A percentile compares a stretch with the other conserved stretches of the same genome.
Conservation (phyloP, 2,329 filamentous ascomycete species). For the Coniochaeta prunicola region DNA sequence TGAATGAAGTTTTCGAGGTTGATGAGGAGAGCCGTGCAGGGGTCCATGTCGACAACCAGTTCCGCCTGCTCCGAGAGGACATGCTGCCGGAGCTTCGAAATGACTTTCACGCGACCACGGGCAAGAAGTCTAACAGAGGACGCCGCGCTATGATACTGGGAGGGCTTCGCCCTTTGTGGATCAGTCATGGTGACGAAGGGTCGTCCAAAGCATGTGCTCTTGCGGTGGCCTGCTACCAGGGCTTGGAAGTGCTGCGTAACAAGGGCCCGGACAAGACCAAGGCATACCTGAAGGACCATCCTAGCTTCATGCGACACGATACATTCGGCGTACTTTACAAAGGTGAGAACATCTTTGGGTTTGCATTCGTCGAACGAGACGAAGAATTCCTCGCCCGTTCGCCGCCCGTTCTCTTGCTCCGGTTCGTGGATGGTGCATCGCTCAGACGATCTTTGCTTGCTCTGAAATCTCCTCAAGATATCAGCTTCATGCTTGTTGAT, state of each 20-base stretch:
- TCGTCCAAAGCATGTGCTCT: constrained; percentile 27
- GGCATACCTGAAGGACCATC: constrained; percentile 37
- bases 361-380: constrained; percentile 50
- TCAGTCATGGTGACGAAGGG: constrained; percentile 27
- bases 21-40: constrained; percentile 28
- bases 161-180: constrained; percentile 25
- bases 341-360: constrained; percentile 45
- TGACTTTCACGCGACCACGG: constrained; percentile 45
- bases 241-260: constrained; percentile 34
- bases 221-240: constrained; percentile 29
- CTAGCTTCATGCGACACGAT: constrained; percentile 47
- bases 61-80: constrained; percentile 63
- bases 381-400: constrained; percentile 31
- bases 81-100: constrained; percentile 60
- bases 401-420: constrained; percentile 42
- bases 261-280: constrained; percentile 27
- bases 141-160: constrained; percentile 29
- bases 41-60: constrained; percentile 62
- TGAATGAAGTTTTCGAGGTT: constrained; percentile 38
- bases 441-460: constrained; percentile 38
- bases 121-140: constrained; percentile 32
- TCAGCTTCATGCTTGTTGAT: constrained; percentile 52
- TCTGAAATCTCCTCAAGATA: constrained; percentile 22
- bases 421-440: constrained; percentile 37
- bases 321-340: constrained; percentile 55